Percentiles rank a stretch among this genome's conserved stretches.
Evolutionary conservation across 139 green algal genomes (phyloP).

Genomic region (Diplosphaera chodatii): DNA sequence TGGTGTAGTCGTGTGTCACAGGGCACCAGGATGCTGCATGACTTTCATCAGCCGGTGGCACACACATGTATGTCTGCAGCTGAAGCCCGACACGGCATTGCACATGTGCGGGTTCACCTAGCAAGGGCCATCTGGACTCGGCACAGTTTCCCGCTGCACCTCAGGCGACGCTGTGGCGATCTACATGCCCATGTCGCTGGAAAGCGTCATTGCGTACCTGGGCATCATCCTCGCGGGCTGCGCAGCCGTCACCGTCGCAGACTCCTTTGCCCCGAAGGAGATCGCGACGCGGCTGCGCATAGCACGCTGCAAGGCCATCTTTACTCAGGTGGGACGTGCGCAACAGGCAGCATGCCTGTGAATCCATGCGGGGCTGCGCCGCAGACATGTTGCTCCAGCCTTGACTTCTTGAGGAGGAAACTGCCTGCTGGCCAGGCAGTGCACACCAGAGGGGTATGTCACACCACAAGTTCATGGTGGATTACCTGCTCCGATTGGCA

Average conservation of each 20-base stretch:
- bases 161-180: constrained; percentile 71
- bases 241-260: constrained; percentile 76
- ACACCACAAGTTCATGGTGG: too few relatives aligned
- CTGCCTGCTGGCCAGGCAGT: too few relatives aligned
- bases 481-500: constrained; percentile 16
- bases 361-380: too few relatives aligned
- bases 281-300: constrained; percentile 71
- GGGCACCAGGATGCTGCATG: too few relatives aligned
- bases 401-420: too few relatives aligned
- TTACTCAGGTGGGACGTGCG: constrained; percentile 66
- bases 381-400: too few relatives aligned
- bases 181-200: constrained; percentile 70
- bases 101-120: background rate
- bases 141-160: too few relatives aligned
- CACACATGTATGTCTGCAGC: background rate
- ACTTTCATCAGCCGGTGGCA: too few relatives aligned
- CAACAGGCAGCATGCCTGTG: too few relatives aligned
- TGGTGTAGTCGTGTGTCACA: too few relatives aligned
- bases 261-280: constrained; percentile 74
- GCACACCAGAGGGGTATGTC: too few relatives aligned
- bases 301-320: constrained; percentile 47
- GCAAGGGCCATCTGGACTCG: too few relatives aligned
- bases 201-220: constrained; percentile 69
- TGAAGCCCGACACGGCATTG: background rate
- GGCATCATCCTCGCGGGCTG: constrained; percentile 77